A percentile compares a stretch with the other conserved stretches of the same genome.
These are phyloP conservation scores for Rosa chinensis DNA, from an alignment of 306 rosid species.

Conservation along the genomic window DNA sequence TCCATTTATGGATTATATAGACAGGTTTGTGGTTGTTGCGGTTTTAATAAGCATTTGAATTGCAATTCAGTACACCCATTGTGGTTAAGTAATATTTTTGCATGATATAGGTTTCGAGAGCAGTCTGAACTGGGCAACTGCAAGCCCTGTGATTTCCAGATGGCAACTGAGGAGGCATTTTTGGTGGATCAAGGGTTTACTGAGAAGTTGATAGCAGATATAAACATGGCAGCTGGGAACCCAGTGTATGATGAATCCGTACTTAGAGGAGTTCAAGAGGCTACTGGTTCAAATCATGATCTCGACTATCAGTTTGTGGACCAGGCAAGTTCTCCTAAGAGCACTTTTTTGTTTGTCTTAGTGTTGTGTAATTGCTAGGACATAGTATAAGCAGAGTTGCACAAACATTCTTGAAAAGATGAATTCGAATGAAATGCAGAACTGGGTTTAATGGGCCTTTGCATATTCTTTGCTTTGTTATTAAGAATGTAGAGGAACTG, in stretches of 20 bases:
- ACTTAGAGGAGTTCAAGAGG: constrained; percentile 58
- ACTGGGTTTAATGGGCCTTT: constrained; percentile 4
- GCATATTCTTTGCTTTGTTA: constrained; percentile 15
- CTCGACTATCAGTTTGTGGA: constrained; percentile 47
- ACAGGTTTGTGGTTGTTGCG: constrained; percentile 59
- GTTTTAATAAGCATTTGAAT: constrained; percentile 10
- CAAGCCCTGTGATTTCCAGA: constrained; percentile 66
- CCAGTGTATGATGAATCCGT: constrained; percentile 58
- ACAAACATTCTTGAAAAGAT: constrained; percentile 17
- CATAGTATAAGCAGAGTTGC: constrained; percentile 13
- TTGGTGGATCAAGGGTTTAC: constrained; percentile 91
- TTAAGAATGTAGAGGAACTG: constrained; percentile 15
- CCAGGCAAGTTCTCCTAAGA: constrained; percentile 46
- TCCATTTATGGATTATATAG: constrained; percentile 81
- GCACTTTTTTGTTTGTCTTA: constrained; percentile 11
- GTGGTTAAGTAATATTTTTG: constrained; percentile 31
- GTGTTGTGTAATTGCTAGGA: constrained; percentile 14
- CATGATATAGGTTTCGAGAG: constrained; percentile 75
- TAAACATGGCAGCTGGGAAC: constrained; percentile 85
- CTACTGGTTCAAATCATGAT: constrained; percentile 69
- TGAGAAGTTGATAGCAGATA: constrained; percentile 88
- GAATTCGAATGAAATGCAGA: constrained; percentile 3
- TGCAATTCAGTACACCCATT: constrained; percentile 12
- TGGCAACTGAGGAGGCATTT: constrained; percentile 94
- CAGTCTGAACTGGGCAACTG: constrained; percentile 65